A percentile compares a stretch with the other conserved stretches of the same genome.
phyloP scores from a whole-genome alignment of 2,329 filamentous ascomycete species.

The Boeremia exigua region DNA sequence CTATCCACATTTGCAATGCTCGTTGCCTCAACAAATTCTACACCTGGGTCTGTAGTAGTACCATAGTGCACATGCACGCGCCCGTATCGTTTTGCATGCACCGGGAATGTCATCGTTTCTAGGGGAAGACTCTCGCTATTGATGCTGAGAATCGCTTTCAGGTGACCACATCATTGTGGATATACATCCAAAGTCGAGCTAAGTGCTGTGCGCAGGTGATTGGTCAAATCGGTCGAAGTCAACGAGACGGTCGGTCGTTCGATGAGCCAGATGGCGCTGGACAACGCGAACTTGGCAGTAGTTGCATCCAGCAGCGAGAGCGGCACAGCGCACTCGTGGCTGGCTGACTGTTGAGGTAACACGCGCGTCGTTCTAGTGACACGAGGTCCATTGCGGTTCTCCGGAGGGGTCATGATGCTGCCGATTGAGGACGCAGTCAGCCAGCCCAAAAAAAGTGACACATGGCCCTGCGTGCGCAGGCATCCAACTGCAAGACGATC shows the following conservation, averaged over 20 bases:
- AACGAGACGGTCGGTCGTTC: not conserved
- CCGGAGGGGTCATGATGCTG: not conserved
- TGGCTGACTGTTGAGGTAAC: not conserved
- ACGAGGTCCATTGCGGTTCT: not conserved
- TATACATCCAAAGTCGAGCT: slow-evolving; percentile 4
- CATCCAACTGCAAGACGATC: not conserved
- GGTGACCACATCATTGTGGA: slow-evolving; percentile 12
- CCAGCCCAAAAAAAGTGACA: not conserved
- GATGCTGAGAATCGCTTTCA: slow-evolving; percentile 3
- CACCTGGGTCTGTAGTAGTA: not conserved
- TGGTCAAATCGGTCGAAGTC: not conserved
- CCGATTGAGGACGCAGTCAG: not conserved
- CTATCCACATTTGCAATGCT: not conserved
- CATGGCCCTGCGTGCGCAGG: not conserved
- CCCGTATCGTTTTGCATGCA: slow-evolving; percentile 11
- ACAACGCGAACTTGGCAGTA: slow-evolving; percentile 12
- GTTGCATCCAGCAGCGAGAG: slow-evolving; percentile 19
- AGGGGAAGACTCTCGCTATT: not conserved
- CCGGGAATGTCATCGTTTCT: slow-evolving; percentile 5
- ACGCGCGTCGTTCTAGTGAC: not conserved
- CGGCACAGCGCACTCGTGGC: not conserved
- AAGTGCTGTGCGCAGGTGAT: slow-evolving; percentile 10
- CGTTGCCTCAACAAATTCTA: slow-evolving; percentile 9
- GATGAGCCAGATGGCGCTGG: slow-evolving; percentile 16
- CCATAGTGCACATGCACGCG: slow-evolving; percentile 16